Base-by-base conservation (phyloP, 768 basidiomycete species). In the Suillus hirtellus region DNA sequence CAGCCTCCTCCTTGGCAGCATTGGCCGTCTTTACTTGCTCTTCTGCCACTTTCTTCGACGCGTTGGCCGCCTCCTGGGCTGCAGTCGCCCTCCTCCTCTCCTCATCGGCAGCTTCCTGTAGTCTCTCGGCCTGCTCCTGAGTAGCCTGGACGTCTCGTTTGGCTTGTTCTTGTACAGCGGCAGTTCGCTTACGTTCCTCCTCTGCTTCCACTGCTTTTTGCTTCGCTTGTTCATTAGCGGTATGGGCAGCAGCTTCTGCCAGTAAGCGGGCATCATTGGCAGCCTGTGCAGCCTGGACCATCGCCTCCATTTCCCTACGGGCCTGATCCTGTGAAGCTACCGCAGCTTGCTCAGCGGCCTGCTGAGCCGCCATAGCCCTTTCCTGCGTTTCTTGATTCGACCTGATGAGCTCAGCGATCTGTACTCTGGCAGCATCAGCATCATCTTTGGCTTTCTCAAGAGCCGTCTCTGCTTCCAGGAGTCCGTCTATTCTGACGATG, bases 61-160 rank as follows among this genome's bases (percentile, higher is more conserved):
- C 49, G 4, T 71, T 64, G 0, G 65, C 70, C 4, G 49, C 63
- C 4, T 61, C 64, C 46, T 49, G 72, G 0, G 60, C 65, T 0
- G 59, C 63, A 50, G 65, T 65, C 0, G 70, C 70, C 7, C 64
- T 60, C 15, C 46, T 62, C 14, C 66, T 66, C 24, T 72, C 69
- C 35, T 66, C 70, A 7, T 70, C 67, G 0, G 68, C 72, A 37
- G 34, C 65, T 42, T 37, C n/a, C 21, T 66, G 63, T 0, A 61
- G 43, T 15, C 31, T 62, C 3, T 54, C 56, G 0, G 35, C 34
- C 49, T 63, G 65, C 24, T 66, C 63, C 10, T 49, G 49, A 14
- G 69, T 68, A 9, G 47, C 60, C 24, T 52, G 49, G 0, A 59
- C 63, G 1, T 64, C 59, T 15, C n/a, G 31, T 12, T 61, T 47